Conservation (phyloP, 176 grass and related monocot species). For the Cymbopogon citratus region DNA sequence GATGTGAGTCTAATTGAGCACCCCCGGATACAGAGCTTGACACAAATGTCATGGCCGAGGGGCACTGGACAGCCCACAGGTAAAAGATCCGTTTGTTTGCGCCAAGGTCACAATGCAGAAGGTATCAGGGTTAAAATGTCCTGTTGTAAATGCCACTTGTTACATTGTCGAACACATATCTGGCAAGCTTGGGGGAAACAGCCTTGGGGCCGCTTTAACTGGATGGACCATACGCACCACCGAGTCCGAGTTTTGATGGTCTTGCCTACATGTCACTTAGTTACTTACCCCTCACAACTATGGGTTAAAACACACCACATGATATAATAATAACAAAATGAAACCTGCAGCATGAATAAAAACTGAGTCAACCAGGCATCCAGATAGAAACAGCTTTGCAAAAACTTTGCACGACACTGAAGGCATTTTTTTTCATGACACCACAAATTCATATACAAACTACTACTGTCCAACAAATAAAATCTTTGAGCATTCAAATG, state of each 20-base stretch:
- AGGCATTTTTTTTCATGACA: not conserved
- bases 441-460: not conserved
- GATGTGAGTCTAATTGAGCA: not conserved
- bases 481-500: not conserved
- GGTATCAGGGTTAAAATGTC: conserved; percentile 40
- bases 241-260: not conserved
- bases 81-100: not conserved
- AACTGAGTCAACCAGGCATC: not conserved
- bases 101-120: not conserved
- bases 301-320: conserved; percentile 3
- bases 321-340: conserved; percentile 2
- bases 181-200: not conserved
- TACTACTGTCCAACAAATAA: not conserved
- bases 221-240: not conserved
- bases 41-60: not conserved
- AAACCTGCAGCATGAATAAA: conserved; percentile 23
- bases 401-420: not conserved
- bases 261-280: conserved; percentile 2
- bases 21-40: conserved; percentile 1
- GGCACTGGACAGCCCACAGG: not conserved
- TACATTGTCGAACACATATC: not conserved
- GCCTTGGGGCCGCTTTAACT: not conserved
- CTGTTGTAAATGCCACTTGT: conserved; percentile 31
- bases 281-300: not conserved
- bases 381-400: not conserved